Evolutionary conservation across 2,329 filamentous ascomycete species (phyloP).

Genomic region (Fusarium scirpi): DNA sequence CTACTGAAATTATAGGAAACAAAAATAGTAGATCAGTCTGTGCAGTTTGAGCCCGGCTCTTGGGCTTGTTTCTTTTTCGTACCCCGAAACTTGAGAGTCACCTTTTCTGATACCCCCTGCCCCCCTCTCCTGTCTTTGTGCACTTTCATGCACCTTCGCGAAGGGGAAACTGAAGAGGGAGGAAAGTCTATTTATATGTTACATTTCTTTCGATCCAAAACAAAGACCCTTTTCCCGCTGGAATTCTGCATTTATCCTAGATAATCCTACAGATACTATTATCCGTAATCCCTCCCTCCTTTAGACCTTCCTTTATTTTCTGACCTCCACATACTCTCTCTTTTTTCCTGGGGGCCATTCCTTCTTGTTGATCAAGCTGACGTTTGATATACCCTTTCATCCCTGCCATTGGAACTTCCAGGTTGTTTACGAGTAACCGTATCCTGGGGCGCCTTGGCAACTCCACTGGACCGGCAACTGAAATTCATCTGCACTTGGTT

Average conservation of each 20-base stretch:
- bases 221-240: slow-evolving; percentile 5
- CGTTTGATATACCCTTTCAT: slow-evolving; percentile 11
- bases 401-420: slow-evolving; percentile 18
- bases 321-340: neutral
- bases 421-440: slow-evolving; percentile 23
- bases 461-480: slow-evolving; percentile 5
- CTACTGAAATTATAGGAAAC: neutral
- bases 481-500: slow-evolving; percentile 23
- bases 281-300: neutral
- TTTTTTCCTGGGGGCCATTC: slow-evolving; percentile 20
- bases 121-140: slow-evolving; percentile 25
- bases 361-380: slow-evolving; percentile 19
- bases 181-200: slow-evolving; percentile 20
- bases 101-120: neutral
- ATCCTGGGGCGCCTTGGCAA: slow-evolving; percentile 24
- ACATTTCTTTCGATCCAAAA: neutral
- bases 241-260: slow-evolving; percentile 2
- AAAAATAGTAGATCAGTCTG: neutral
- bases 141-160: slow-evolving; percentile 20
- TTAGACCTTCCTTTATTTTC: neutral
- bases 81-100: neutral
- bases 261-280: neutral
- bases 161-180: slow-evolving; percentile 5
- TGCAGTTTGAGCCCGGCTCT: neutral
- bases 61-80: neutral